Evolutionary conservation across 1,139 yeast species (phyloP), one percentile per base, ranked within the genome.

Genomic region (Geotrichum phurueaensis): DNA sequence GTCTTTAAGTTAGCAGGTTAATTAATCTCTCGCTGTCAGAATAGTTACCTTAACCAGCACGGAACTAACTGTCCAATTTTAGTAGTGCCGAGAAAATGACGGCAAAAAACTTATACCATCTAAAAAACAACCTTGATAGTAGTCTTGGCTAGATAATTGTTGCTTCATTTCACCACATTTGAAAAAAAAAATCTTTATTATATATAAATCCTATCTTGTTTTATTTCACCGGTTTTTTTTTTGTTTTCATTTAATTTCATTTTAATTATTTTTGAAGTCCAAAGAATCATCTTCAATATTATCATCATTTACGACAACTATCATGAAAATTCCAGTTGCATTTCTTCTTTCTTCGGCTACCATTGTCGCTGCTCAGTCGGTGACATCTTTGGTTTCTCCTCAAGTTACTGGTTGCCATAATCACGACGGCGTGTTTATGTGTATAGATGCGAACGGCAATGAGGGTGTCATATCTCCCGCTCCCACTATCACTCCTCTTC

Each of bases 381-480:
- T 27, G 31, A 27, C 31, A 27, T 27, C 36, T 31, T 29, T 48
- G 4, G 27, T 31, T 31, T 20, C 54, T 4, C 23, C 54, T 20
- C 45, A 36, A 31, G 23, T 53, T n/a, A 53, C 56, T 20, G 39
- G 47, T n/a, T 53, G 56, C 31, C 56, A 39, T 9, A 29, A 29
- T 15, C 56, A 53, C 25, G 56, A 31, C 15, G 33, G 27, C 15
- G 22, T 29, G 4, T 10, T 29, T 5, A 13, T 22, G 7, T 53
- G 56, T 39, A 10, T 53, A n/a, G 23, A 53, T 27, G 22, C 20
- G 5, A 10, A 23, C 39, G 56, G 56, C 15, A 36, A 25, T 10
- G 56, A 53, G 43, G 56, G 56, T 22, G 15, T 43, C 22, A 69
- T 75, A n/a, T 57, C 63, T 4, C 78, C 78, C 3, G 68, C 73